Percentiles rank a stretch among this genome's conserved stretches.
Evolutionary conservation across 176 grass and related monocot genomes (phyloP).

Genomic region (Hordeum marinum): DNA sequence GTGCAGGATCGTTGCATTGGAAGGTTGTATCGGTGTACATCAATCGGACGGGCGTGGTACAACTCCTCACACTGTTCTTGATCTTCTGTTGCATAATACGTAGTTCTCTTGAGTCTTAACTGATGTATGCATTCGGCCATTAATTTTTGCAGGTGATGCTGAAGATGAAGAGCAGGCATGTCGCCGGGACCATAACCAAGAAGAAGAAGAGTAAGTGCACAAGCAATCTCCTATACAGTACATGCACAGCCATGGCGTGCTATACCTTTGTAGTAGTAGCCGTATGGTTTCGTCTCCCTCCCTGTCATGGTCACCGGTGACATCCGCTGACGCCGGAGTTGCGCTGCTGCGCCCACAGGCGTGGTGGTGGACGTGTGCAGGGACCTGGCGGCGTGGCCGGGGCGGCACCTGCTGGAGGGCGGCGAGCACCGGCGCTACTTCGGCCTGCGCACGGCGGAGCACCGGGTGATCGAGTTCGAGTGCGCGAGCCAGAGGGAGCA

Average conservation of each 20-base stretch:
- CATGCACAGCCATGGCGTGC: not conserved
- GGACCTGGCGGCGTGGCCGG: conserved; percentile 78
- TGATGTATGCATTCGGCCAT: not conserved
- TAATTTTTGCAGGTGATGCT: conserved; percentile 55
- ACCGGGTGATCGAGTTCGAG: conserved; percentile 95
- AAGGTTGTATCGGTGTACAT: conserved; percentile 84
- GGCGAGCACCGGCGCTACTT: conserved; percentile 87
- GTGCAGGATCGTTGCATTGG: conserved; percentile 82
- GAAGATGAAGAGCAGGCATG: conserved; percentile 93
- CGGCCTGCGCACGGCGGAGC: conserved; percentile 74
- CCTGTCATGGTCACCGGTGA: not conserved
- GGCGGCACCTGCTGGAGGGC: conserved; percentile 73
- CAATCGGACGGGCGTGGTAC: conserved; percentile 65
- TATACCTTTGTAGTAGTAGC: no score
- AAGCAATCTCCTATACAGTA: not conserved
- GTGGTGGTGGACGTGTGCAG: conserved; percentile 86
- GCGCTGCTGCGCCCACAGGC: conserved; percentile 13
- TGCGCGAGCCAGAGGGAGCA: conserved; percentile 52
- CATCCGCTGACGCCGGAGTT: not conserved
- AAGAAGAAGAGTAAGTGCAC: conserved; percentile 83
- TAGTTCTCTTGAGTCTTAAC: not conserved
- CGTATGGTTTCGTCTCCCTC: not conserved
- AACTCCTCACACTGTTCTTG: not conserved
- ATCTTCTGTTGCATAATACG: not conserved
- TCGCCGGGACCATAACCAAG: conserved; percentile 86